A percentile compares a stretch with the other conserved stretches of the same genome.
Conservation (phyloP, 108 stramenopile genomes). For the Nitzschia palea region DNA sequence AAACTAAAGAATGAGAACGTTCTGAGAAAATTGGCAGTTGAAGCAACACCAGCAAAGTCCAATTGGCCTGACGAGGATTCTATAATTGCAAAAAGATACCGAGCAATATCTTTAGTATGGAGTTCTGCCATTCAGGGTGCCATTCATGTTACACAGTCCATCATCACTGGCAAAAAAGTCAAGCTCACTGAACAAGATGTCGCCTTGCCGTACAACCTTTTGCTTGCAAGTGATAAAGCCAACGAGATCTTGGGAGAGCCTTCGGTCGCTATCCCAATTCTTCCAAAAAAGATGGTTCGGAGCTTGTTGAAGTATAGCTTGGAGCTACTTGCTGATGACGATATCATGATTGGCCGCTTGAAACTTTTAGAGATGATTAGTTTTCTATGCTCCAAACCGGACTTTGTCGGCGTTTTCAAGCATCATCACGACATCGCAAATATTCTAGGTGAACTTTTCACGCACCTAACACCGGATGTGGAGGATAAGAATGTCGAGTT, state of each 20-base stretch:
- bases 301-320: constrained; percentile 51
- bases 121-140: constrained; percentile 11
- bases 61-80: constrained; percentile 14
- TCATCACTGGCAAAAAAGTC: constrained; percentile 11
- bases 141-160: constrained; percentile 1
- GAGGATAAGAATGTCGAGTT: constrained; percentile 1
- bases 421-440: constrained; percentile 32
- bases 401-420: constrained; percentile 58
- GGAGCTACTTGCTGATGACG: constrained; percentile 50
- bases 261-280: constrained; percentile 21
- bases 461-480: constrained; percentile 27
- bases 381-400: constrained; percentile 57
- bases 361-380: constrained; percentile 60
- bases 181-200: constrained; percentile 28
- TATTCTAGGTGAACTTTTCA: constrained; percentile 48
- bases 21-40: constrained; percentile 20
- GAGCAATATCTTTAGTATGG: constrained; percentile 27
- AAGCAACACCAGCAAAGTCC: constrained; percentile 18
- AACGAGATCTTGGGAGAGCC: constrained; percentile 22
- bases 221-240: constrained; percentile 18
- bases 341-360: constrained; percentile 35
- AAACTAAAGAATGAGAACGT: constrained; percentile 26
- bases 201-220: constrained; percentile 22
- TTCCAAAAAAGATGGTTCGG: constrained; percentile 19
- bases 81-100: constrained; percentile 15